These are phyloP conservation scores for Solioccasus polychromus DNA, from an alignment of 768 basidiomycete species.

Conservation along the genomic window DNA sequence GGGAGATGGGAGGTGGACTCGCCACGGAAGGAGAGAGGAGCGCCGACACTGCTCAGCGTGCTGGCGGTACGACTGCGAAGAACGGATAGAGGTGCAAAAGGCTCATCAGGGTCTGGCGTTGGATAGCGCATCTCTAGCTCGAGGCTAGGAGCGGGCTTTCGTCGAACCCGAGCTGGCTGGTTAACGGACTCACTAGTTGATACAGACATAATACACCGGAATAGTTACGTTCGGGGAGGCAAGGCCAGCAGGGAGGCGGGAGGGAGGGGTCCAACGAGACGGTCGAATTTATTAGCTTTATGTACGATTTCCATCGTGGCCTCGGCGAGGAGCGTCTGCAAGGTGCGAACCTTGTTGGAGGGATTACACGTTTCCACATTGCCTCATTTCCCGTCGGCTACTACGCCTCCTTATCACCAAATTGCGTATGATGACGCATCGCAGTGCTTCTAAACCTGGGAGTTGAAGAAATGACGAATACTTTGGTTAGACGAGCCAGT, in stretches of 20 bases:
- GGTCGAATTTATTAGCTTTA: conserved; percentile 20
- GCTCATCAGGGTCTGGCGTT: conserved; percentile 63
- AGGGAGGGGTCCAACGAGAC: conserved; percentile 9
- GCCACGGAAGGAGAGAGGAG: conserved; percentile 31
- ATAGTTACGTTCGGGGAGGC: conserved; percentile 17
- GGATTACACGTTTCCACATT: conserved; percentile 28
- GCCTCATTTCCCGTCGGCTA: conserved; percentile 32
- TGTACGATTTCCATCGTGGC: conserved; percentile 35
- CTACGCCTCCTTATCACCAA: conserved; percentile 27
- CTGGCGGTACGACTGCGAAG: conserved; percentile 58
- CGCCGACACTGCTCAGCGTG: conserved; percentile 29
- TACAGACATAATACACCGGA: conserved; percentile 32
- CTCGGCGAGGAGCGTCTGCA: conserved; percentile 30
- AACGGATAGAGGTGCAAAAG: conserved; percentile 66
- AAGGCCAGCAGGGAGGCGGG: conserved; percentile 12
- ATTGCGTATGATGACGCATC: conserved; percentile 12
- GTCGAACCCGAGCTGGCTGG: conserved; percentile 31
- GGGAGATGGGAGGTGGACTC: conserved; percentile 32
- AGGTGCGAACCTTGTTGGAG: conserved; percentile 18
- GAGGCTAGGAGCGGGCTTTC: conserved; percentile 58
- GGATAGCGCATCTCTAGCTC: conserved; percentile 58
- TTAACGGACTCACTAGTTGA: conserved; percentile 24
- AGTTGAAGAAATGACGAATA: neutral
- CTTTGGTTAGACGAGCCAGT: too few species aligned
- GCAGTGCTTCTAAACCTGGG: conserved; percentile 18